Evolutionary conservation across 257 asterid species (phyloP), one percentile per base, ranked within the genome.

Genomic region (Jacaranda mimosifolia): DNA sequence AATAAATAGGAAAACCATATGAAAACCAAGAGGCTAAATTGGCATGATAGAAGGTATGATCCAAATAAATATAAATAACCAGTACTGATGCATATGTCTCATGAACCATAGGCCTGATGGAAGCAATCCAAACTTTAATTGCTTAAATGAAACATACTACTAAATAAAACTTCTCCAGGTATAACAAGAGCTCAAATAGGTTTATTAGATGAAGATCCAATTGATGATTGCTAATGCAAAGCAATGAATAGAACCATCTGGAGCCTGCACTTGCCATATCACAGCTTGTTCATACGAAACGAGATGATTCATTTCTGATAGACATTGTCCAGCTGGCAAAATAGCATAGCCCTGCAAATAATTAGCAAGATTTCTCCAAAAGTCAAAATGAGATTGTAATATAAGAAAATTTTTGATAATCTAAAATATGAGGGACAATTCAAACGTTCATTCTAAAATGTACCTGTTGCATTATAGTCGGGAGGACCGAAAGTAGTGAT

Each of bases 281-380:
- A 86, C 83, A 36, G 58, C 90, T 60, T 76, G 81, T 3, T 56
- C 81, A 14, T 86, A 83, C 45, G 69, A 43, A 52, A 83, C 52
- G 6, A 56, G 6, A 6, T 69, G 77, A 39, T 72, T 73, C 79
- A 21, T 67, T 15, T n/a, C 51, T 4, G 87, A 81, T 1, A 72
- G 36, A 66, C 63, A 48, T 17, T 5, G 52, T 38, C 87, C 86
- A 4, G 84, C 79, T 3, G 84, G 86, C 8, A 86, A 60, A 55
- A 76, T 63, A 66, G 74, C 79, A 70, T 83, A 86, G 3, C 89
- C 86, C 89, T 86, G 84, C 72, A 78, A 72, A 67, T 43, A 19
- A 42, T 13, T 14, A 46, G 32, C 55, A 65, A 42, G 52, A 26
- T 26, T 26, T 26, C 32, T 42, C 43, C 45, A 36, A 11, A n/a